Conservation (phyloP, 768 basidiomycete genomes). For the Auricularia cornea region DNA sequence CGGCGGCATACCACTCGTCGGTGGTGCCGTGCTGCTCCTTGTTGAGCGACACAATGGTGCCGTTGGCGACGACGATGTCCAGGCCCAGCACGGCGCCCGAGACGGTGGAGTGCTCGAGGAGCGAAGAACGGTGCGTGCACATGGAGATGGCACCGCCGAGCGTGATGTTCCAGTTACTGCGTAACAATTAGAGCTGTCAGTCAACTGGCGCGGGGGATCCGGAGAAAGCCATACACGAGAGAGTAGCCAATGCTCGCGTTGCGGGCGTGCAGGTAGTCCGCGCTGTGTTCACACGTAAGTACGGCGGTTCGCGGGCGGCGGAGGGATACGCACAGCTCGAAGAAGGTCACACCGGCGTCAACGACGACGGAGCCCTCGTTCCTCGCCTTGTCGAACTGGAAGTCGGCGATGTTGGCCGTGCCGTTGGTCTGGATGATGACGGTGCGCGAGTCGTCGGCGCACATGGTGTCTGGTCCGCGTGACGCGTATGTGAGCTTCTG, state of each 20-base stretch:
- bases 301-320: neutral
- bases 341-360: slow-evolving; percentile 6
- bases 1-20: neutral
- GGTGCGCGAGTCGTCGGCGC: slow-evolving; percentile 6
- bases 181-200: neutral
- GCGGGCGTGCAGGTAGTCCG: slow-evolving; percentile 4
- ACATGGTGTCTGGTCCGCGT: neutral
- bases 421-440: slow-evolving; percentile 6
- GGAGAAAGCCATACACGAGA: neutral
- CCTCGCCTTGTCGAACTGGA: slow-evolving; percentile 2
- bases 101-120: neutral
- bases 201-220: neutral
- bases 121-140: neutral
- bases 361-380: neutral
- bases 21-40: neutral
- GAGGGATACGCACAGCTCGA: slow-evolving; percentile 3
- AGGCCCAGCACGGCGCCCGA: neutral
- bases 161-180: slow-evolving; percentile 1
- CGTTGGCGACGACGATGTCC: neutral
- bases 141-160: neutral
- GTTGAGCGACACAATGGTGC: neutral
- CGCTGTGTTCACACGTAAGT: neutral
- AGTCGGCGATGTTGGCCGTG: slow-evolving; percentile 1
- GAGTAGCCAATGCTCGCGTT: slow-evolving; percentile 7
- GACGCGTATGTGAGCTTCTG: neutral